These are phyloP conservation scores for Persicaria maculosa DNA, from an alignment of 148 eudicot genomes.

Conservation along the genomic window DNA sequence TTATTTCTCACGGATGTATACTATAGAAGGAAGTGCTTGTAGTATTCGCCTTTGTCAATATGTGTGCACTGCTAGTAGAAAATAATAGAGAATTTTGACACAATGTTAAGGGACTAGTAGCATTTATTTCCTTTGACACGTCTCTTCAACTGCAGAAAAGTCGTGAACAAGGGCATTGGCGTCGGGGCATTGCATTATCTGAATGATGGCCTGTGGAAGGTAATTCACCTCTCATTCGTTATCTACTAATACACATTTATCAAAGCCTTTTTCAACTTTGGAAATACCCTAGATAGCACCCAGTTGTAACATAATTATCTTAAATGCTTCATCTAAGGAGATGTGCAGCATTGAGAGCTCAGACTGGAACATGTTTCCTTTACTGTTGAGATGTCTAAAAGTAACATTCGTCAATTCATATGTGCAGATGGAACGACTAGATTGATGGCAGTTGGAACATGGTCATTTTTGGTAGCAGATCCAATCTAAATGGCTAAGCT, in stretches of 20 bases:
- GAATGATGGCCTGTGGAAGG: slow-evolving; percentile 99
- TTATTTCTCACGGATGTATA: neutral
- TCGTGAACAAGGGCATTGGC: slow-evolving; percentile 94
- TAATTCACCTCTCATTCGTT: slow-evolving; percentile 16
- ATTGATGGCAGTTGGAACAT: slow-evolving; percentile 24
- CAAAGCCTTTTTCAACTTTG: neutral
- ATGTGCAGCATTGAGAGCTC: neutral
- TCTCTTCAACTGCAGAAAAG: slow-evolving; percentile 45
- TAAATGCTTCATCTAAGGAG: neutral
- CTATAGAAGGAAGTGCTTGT: no score
- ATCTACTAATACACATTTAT: neutral
- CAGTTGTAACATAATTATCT: neutral
- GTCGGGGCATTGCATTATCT: slow-evolving; percentile 94
- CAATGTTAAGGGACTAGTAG: no score
- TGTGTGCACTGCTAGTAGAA: no score
- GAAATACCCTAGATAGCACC: neutral
- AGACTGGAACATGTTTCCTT: neutral
- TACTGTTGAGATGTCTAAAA: neutral
- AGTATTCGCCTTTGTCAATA: no score
- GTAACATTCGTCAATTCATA: neutral
- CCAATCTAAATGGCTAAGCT: neutral
- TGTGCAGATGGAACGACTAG: slow-evolving; percentile 71
- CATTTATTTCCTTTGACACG: neutral
- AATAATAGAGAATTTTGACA: no score
- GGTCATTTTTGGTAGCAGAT: neutral